Base-by-base conservation (phyloP, 495 filamentous ascomycete species). In the Hyphodiscus hymeniophilus region DNA sequence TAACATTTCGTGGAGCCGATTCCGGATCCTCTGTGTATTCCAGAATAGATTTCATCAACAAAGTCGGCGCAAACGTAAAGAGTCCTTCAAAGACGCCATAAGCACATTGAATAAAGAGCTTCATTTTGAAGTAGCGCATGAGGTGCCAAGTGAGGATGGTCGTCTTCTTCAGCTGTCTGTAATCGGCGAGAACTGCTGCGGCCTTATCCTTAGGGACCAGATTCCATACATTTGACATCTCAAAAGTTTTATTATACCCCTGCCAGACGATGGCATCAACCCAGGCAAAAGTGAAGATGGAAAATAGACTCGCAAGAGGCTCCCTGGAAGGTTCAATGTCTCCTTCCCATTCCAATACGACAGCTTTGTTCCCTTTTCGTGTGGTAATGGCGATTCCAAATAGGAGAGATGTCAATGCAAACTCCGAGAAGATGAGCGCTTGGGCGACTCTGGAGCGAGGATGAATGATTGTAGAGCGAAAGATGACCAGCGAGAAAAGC, bases 221-320 rank as follows among this genome's bases (percentile, higher is more conserved):
- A 60, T 96, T 95, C 94, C 94, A 97, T 16, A 99, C 85, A 60
- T 90, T 81, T 17, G 78, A 62, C 17, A 96, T 71, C 54, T 88
- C 87, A 30, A 92, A 72, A 0, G 90, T 80, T 57, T 92, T 86
- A 55, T 75, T 81, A 66, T 88, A 99, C n/a, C 92, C 94, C 55
- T 87, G 79, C 78, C 81, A 84, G 39, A 99, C 80, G 48, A 99
- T 81, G 1, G 83, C 63, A 63, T 97, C 89, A 26, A 97, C 74
- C 94, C 94, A 99, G 10, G 76, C 63, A 60, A 95, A 99, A 11
- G 87, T 94, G 17, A 82, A 81, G 23, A 95, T 69, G 0, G 91
- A 95, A 50, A 96, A 74, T 13, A 96, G 66, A 53, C 88, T 95
- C 4, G 94, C 92, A 32, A 85, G 67, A 24, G 88, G 86, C 61